Percentiles rank a stretch among this genome's conserved stretches.
Evolutionary conservation across 305 asterid species (phyloP).

Genomic region (Solanum hybrid): DNA sequence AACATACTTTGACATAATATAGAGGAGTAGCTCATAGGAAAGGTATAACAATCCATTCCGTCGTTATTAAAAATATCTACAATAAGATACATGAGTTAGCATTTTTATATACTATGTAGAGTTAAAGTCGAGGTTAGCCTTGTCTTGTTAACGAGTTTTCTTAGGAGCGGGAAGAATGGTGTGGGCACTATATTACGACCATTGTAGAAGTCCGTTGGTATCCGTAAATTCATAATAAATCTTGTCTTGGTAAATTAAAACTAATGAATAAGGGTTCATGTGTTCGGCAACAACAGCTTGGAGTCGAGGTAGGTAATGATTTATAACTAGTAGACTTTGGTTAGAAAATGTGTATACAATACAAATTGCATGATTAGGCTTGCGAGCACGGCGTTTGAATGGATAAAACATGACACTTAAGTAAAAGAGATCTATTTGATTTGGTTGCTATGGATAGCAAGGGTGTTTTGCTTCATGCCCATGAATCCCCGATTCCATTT

Average conservation of each 20-base stretch:
- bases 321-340: no score
- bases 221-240: no score
- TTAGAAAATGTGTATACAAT: neutral
- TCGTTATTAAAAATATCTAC: neutral
- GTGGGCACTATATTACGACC: neutral
- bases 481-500: no score
- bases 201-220: neutral
- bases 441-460: neutral
- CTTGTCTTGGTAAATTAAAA: neutral
- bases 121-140: neutral
- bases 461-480: neutral
- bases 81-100: neutral
- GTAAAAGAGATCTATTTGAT: neutral
- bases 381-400: neutral
- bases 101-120: neutral
- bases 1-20: neutral
- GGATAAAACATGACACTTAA: neutral
- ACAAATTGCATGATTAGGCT: neutral
- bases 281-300: neutral
- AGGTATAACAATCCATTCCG: neutral
- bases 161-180: neutral
- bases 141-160: neutral
- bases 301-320: neutral
- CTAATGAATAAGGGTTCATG: neutral
- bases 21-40: neutral